Evolutionary conservation across 129 eudicot genomes (phyloP), one percentile per base, ranked within the genome.

Genomic region (Tagetes erecta): DNA sequence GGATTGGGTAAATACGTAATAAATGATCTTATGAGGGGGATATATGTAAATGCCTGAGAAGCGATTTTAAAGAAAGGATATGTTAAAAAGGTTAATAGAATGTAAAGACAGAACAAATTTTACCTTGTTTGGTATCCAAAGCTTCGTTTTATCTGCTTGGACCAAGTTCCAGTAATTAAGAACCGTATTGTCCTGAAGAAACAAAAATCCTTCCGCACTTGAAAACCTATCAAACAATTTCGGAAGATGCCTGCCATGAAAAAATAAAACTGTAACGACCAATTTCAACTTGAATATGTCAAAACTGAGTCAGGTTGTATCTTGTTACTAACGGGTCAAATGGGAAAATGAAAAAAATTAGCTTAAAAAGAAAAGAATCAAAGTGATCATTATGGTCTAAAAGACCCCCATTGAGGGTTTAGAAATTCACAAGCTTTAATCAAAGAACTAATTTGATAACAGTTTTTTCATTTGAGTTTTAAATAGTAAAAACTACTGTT

Each of bases 121-220:
- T 81, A 95, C 99, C 99, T 91, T 88, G 84, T 95, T 81, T 11
- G 97, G 81, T 66, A 95, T 88, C 99, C 99, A 95, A 69, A 95
- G 99, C 84, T 87, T 95, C 20, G 85, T 80, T 77, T 88, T 91
- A 70, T 95, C 99, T 46, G 97, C 96, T 78, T 87, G 97, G 49
- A 95, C 51, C 81, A 95, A 83, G 83, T 91, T 95, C 99, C 99
- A 95, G 89, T 95, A 95, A 80, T 95, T 95, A 78, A 95, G 97
- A 79, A 95, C 74, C 3, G 96, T 95, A 67, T 95, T 83, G 53
- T 95, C 96, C 41, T 88, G 91, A 33, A 95, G 96, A 83, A 95
- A 86, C 39, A 95, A 52, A 81, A 95, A 95, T 74, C 97, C 99
- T 76, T 95, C 99, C 31, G 97, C 97, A 76, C 96, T 91, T 35